Evolutionary conservation across 148 eudicot species (phyloP).

Genomic region (Silene uniflora): DNA sequence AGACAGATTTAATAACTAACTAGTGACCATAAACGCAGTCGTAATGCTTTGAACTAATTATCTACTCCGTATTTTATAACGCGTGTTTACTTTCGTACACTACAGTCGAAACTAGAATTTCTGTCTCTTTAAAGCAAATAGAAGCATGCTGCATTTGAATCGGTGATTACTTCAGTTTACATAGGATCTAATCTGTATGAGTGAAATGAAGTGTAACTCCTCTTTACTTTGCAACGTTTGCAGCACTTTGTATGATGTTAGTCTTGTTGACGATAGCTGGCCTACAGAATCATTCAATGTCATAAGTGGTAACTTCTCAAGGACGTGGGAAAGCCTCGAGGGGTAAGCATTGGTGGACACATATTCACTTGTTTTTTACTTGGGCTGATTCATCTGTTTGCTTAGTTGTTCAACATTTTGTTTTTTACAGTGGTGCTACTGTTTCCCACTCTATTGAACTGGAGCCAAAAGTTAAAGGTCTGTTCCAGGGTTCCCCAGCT

Average conservation of each 20-base stretch:
- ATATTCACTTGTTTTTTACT: neutral
- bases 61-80: too few relatives aligned
- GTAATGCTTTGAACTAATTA: too few relatives aligned
- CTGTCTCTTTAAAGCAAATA: too few relatives aligned
- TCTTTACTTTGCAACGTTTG: neutral
- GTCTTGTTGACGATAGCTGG: slow-evolving; percentile 53
- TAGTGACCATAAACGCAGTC: neutral
- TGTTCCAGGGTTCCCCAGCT: slow-evolving; percentile 48
- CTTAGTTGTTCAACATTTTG: slow-evolving; percentile 8
- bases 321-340: slow-evolving; percentile 57
- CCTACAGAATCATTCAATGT: slow-evolving; percentile 40
- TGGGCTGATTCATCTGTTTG: neutral
- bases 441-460: slow-evolving; percentile 57
- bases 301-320: slow-evolving; percentile 51
- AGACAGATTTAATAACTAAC: too few relatives aligned
- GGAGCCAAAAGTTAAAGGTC: slow-evolving; percentile 46
- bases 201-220: neutral
- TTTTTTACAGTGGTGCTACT: slow-evolving; percentile 41
- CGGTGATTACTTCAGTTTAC: neutral
- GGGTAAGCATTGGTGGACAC: slow-evolving; percentile 33
- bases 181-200: neutral
- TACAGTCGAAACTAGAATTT: too few relatives aligned
- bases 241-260: slow-evolving; percentile 56
- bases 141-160: neutral
- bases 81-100: too few relatives aligned